phyloP scores from a whole-genome alignment of 345 rosid genomes.

The Pelargonium nanum region DNA sequence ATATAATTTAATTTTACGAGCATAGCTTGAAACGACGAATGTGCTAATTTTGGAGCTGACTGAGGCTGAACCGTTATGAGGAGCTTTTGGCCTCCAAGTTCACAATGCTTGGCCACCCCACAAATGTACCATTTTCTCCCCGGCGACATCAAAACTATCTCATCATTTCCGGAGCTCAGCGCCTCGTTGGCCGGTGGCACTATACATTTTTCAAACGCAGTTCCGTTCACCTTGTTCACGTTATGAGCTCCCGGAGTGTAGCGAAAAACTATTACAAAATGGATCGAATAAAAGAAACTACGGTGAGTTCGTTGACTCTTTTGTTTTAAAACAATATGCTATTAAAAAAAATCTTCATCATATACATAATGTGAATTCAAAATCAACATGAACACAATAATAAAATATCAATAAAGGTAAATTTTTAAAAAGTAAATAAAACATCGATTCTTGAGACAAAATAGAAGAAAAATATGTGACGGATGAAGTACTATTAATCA shows the following conservation, averaged over 20 bases:
- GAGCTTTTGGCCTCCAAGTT: constrained; percentile 21
- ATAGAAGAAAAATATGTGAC: too few relatives aligned
- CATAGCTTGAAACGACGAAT: not conserved
- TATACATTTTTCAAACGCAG: constrained; percentile 22
- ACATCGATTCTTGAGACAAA: too few relatives aligned
- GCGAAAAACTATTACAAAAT: constrained; percentile 21
- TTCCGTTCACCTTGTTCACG: constrained; percentile 23
- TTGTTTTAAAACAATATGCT: not conserved
- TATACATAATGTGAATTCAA: too few relatives aligned
- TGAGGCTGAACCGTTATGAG: constrained; percentile 8
- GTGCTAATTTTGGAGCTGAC: not conserved
- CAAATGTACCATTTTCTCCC: constrained; percentile 45
- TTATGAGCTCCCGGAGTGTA: constrained; percentile 19
- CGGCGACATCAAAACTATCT: constrained; percentile 15
- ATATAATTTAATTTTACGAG: not conserved
- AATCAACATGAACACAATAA: too few relatives aligned
- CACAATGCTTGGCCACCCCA: constrained; percentile 24
- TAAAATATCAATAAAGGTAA: too few relatives aligned
- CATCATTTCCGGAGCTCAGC: constrained; percentile 20
- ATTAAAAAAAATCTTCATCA: too few relatives aligned
- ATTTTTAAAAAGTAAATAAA: too few relatives aligned
- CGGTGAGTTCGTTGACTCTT: not conserved
- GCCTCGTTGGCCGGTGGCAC: not conserved
- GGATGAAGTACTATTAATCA: constrained; percentile 10
- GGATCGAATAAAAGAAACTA: too few relatives aligned